Percentiles rank a stretch among this genome's conserved stretches.
Evolutionary conservation across 1,284 basidiomycete genomes (phyloP).

Genomic region (Caloboletus inedulis): DNA sequence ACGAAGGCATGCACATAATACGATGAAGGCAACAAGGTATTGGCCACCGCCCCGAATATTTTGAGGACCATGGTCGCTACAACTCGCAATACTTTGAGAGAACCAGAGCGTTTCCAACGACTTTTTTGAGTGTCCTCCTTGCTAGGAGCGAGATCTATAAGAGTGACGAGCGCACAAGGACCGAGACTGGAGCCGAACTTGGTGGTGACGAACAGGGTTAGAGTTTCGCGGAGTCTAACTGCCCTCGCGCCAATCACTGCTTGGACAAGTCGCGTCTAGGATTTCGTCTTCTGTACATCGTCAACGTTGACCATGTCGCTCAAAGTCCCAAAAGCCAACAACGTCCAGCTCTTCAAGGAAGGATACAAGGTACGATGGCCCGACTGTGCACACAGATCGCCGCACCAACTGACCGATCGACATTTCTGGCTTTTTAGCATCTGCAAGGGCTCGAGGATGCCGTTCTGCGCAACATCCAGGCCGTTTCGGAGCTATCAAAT

Average conservation of each 20-base stretch:
- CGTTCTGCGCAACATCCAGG: conserved; percentile 92
- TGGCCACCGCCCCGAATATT: conserved; percentile 20
- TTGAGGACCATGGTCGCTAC: conserved; percentile 30
- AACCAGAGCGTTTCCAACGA: not conserved
- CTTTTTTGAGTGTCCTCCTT: not conserved
- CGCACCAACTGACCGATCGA: conserved; percentile 6
- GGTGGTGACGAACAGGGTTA: not conserved
- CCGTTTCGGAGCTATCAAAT: conserved; percentile 90
- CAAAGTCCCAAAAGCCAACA: conserved; percentile 90
- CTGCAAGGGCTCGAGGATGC: conserved; percentile 91
- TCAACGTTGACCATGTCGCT: conserved; percentile 65
- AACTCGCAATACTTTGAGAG: not conserved
- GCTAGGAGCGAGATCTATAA: not conserved
- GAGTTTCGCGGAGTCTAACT: conserved; percentile 17
- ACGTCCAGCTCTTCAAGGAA: conserved; percentile 91
- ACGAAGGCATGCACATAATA: conserved; percentile 51
- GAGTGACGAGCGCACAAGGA: not conserved
- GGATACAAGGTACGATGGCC: conserved; percentile 74
- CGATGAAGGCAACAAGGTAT: conserved; percentile 22
- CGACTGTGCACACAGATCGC: not conserved
- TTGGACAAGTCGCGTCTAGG: not conserved
- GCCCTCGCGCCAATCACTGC: not conserved
- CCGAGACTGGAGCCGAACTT: not conserved
- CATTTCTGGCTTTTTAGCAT: conserved; percentile 48
- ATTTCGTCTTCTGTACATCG: not conserved